Evolutionary conservation across 768 basidiomycete genomes (phyloP).

Genomic region (Rubroboletus satanas): DNA sequence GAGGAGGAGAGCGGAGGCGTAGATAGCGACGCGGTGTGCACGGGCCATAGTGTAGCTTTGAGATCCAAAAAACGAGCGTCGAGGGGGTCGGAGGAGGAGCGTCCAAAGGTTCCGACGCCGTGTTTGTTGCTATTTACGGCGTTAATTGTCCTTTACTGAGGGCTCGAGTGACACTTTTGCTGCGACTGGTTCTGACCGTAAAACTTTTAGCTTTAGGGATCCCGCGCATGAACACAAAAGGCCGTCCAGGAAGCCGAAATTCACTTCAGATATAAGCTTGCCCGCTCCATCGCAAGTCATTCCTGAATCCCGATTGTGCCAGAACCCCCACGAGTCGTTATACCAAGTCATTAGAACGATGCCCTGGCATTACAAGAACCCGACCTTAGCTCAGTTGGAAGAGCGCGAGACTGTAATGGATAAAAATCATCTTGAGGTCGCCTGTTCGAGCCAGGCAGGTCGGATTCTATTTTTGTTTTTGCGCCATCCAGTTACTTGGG

Average conservation of each 20-base stretch:
- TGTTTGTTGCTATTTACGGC: background rate
- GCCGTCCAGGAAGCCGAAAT: background rate
- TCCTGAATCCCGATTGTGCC: background rate
- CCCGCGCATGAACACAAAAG: background rate
- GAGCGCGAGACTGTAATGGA: conserved; percentile 46
- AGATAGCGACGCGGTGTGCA: conserved; percentile 49
- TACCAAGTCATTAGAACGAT: background rate
- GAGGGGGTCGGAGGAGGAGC: background rate
- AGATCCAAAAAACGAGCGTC: no score
- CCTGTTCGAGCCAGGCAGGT: conserved; percentile 43
- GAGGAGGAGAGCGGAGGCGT: conserved; percentile 39
- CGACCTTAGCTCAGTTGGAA: conserved; percentile 45
- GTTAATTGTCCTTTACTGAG: no score
- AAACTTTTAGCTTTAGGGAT: background rate
- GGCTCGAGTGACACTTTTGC: background rate
- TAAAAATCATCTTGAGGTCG: conserved; percentile 39
- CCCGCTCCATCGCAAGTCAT: background rate
- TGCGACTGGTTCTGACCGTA: background rate
- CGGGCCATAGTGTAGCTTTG: conserved; percentile 55
- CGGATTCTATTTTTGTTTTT: conserved; percentile 24
- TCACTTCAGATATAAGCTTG: background rate
- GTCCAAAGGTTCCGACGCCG: background rate
- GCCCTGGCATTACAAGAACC: background rate
- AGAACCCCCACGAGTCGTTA: background rate
- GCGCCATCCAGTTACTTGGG: no score